Evolutionary conservation across 306 rosid genomes (phyloP).

Genomic region (Rosa lucieae): DNA sequence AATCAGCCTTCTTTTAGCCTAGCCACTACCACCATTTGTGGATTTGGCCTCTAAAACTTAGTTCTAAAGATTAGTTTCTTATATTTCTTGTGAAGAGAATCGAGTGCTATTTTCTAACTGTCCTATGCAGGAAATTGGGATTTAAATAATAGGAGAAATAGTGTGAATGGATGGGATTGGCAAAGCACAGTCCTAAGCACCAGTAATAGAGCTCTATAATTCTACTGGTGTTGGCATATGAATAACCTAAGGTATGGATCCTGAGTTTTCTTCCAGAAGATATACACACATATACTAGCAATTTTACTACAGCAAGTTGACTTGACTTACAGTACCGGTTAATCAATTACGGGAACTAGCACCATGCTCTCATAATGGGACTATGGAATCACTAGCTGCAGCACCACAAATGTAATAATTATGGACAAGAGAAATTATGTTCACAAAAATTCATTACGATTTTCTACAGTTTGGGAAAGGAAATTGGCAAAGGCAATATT

Average conservation of each 20-base stretch:
- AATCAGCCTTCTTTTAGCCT: background rate
- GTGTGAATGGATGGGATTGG: constrained; percentile 10
- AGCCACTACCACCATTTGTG: background rate
- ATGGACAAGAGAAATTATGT: background rate
- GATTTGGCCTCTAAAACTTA: background rate
- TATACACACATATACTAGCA: constrained; percentile 3
- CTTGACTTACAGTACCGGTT: background rate
- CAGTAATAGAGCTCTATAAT: background rate
- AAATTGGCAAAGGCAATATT: background rate
- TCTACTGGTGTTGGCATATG: background rate
- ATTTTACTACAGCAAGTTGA: constrained; percentile 25
- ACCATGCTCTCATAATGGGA: constrained; percentile 3
- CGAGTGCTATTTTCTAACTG: background rate
- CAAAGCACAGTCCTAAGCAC: constrained; percentile 3
- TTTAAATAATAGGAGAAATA: constrained; percentile 1
- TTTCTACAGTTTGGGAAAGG: background rate
- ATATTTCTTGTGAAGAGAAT: background rate
- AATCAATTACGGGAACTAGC: constrained; percentile 22
- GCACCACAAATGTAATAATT: constrained; percentile 31
- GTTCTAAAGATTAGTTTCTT: background rate
- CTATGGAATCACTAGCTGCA: constrained; percentile 30
- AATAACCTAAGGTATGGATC: background rate
- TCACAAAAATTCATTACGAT: background rate
- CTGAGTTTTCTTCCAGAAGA: constrained; percentile 3
- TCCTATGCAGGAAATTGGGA: background rate